Percentiles rank a stretch among this genome's conserved stretches.
Conservation (phyloP, 148 eudicot species). For the Fallopia convolvulus region DNA sequence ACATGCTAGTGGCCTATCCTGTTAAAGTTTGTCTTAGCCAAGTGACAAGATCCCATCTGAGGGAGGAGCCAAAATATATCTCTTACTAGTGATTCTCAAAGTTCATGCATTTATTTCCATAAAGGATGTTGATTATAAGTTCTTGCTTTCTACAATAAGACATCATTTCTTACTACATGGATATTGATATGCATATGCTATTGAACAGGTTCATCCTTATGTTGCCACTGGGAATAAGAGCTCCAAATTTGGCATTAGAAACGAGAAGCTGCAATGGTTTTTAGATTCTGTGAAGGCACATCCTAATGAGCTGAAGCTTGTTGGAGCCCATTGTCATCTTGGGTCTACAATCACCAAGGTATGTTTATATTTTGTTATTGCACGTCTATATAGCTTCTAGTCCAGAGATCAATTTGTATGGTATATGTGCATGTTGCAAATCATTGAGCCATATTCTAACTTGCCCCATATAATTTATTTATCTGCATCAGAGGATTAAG, state of each 20-base stretch:
- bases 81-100: not conserved
- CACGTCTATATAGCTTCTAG: not conserved
- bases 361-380: constrained; percentile 2
- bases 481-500: not conserved
- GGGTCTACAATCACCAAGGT: constrained; percentile 97
- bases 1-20: not conserved
- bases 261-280: constrained; percentile 96
- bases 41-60: not conserved
- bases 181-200: not conserved
- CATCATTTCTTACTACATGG: not conserved
- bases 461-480: not conserved
- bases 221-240: constrained; percentile 93
- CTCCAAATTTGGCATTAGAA: constrained; percentile 90
- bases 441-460: not conserved
- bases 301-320: constrained; percentile 77
- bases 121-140: not conserved
- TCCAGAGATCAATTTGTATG: not conserved
- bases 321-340: constrained; percentile 93
- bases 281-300: constrained; percentile 91
- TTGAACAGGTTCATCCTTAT: constrained; percentile 67
- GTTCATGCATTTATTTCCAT: not conserved
- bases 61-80: not conserved
- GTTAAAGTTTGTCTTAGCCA: not conserved
- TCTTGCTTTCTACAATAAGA: not conserved
- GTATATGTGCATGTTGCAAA: not conserved